Percentiles rank a stretch among this genome's conserved stretches.
These are phyloP conservation scores for Blastobotrys attinorum DNA, from an alignment of 805 yeast species.

Conservation along the genomic window DNA sequence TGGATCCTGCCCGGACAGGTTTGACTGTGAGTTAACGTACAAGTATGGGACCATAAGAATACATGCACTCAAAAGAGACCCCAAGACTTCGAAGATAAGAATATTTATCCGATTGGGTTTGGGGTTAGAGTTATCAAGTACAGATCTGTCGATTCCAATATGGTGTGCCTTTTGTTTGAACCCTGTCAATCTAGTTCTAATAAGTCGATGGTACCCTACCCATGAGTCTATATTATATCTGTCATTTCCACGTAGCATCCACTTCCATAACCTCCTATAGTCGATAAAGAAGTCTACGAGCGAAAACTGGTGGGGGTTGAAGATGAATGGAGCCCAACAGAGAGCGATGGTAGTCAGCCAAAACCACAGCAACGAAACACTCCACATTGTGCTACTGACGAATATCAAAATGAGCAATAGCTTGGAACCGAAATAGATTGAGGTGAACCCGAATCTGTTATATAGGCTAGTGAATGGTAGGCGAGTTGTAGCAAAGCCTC, in stretches of 20 bases:
- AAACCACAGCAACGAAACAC: conserved; percentile 91
- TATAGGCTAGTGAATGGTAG: conserved; percentile 63
- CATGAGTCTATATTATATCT: conserved; percentile 65
- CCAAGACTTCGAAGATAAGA: conserved; percentile 58
- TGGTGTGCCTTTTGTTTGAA: no score
- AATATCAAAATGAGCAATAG: conserved; percentile 63
- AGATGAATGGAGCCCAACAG: conserved; percentile 85
- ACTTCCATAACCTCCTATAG: conserved; percentile 84
- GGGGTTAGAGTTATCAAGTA: neutral
- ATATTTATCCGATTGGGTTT: conserved; percentile 66
- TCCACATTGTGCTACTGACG: conserved; percentile 83
- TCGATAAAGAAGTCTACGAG: conserved; percentile 95
- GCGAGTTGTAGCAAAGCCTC: conserved; percentile 88
- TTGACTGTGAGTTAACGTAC: conserved; percentile 57
- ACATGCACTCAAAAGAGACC: conserved; percentile 51
- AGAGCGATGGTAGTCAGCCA: conserved; percentile 89
- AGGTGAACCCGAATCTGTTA: conserved; percentile 65
- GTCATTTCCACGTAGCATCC: conserved; percentile 78
- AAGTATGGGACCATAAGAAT: conserved; percentile 52
- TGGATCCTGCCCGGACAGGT: conserved; percentile 42
- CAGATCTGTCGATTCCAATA: neutral
- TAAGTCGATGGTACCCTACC: conserved; percentile 64
- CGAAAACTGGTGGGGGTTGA: conserved; percentile 97
- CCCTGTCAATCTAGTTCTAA: conserved; percentile 88
- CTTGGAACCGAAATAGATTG: conserved; percentile 72